Percentiles rank a stretch among this genome's conserved stretches.
phyloP scores from a whole-genome alignment of 2,329 filamentous ascomycete species.

The Aciculosporium take region DNA sequence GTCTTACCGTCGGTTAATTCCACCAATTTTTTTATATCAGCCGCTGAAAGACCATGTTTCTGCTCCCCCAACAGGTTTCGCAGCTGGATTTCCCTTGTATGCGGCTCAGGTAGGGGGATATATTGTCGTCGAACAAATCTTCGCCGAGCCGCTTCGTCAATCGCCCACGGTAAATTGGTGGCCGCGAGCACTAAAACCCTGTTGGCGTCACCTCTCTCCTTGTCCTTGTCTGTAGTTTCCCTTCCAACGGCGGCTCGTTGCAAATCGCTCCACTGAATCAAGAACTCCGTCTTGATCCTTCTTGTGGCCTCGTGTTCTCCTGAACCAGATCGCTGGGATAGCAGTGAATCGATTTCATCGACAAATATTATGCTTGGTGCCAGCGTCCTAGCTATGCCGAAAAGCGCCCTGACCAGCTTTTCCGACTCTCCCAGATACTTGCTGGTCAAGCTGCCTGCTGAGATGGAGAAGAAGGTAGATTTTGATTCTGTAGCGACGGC shows the following conservation, averaged over 20 bases:
- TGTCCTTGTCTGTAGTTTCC: conserved; percentile 52
- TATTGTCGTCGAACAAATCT: conserved; percentile 90
- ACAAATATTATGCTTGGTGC: conserved; percentile 97
- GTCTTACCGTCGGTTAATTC: conserved; percentile 63
- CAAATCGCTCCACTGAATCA: conserved; percentile 94
- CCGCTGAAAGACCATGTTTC: conserved; percentile 61
- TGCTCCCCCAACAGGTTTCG: conserved; percentile 71
- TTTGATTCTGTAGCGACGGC: conserved; percentile 84
- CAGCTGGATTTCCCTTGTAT: conserved; percentile 67
- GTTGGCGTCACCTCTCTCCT: conserved; percentile 64
- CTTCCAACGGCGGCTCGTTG: conserved; percentile 82
- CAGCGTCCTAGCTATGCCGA: conserved; percentile 73
- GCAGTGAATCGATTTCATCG: conserved; percentile 89
- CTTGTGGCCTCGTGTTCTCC: conserved; percentile 87
- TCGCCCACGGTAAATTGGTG: conserved; percentile 94
- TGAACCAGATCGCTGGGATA: conserved; percentile 69
- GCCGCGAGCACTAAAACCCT: conserved; percentile 86
- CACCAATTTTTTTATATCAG: conserved; percentile 64
- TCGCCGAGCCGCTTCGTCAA: conserved; percentile 84
- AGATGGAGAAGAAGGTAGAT: conserved; percentile 95
- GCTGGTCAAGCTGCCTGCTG: conserved; percentile 81
- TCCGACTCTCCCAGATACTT: conserved; percentile 96
- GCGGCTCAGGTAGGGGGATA: conserved; percentile 78
- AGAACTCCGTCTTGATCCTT: conserved; percentile 91
- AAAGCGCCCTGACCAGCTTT: conserved; percentile 86